A percentile compares a stretch with the other conserved stretches of the same genome.
Conservation (phyloP, 495 filamentous ascomycete species). For the Lophiotrema nucula region DNA sequence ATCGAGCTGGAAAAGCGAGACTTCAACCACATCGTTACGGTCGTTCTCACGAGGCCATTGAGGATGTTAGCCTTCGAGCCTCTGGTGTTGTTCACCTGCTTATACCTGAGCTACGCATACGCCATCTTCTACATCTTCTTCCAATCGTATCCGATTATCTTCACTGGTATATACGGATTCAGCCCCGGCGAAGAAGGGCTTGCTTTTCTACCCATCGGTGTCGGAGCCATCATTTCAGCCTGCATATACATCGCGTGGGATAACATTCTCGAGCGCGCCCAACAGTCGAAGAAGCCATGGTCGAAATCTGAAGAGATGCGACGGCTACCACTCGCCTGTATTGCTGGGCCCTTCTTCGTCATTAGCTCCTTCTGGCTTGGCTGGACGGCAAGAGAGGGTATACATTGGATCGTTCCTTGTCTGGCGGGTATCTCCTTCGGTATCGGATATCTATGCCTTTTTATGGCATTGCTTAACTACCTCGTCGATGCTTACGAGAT, state of each 20-base stretch:
- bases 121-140: conserved; percentile 77
- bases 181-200: conserved; percentile 41
- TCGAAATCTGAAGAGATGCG: conserved; percentile 56
- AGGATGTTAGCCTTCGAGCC: conserved; percentile 59
- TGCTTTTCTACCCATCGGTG: conserved; percentile 42
- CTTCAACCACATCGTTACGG: conserved; percentile 41
- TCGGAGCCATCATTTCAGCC: conserved; percentile 47
- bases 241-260: conserved; percentile 56
- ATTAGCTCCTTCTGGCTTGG: conserved; percentile 71
- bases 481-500: conserved; percentile 74
- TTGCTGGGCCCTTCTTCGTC: conserved; percentile 63
- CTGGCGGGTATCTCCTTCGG: conserved; percentile 67
- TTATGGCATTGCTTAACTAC: conserved; percentile 71
- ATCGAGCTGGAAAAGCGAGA: conserved; percentile 46
- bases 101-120: conserved; percentile 61
- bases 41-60: conserved; percentile 51
- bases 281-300: conserved; percentile 44
- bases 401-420: conserved; percentile 65
- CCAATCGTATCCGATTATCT: conserved; percentile 46
- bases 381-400: conserved; percentile 56
- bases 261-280: conserved; percentile 47
- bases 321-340: conserved; percentile 64
- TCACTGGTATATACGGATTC: conserved; percentile 41
- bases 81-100: conserved; percentile 62
- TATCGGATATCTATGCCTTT: conserved; percentile 64